These are phyloP conservation scores for Silene uniflora DNA, from an alignment of 148 eudicot genomes.

Conservation along the genomic window DNA sequence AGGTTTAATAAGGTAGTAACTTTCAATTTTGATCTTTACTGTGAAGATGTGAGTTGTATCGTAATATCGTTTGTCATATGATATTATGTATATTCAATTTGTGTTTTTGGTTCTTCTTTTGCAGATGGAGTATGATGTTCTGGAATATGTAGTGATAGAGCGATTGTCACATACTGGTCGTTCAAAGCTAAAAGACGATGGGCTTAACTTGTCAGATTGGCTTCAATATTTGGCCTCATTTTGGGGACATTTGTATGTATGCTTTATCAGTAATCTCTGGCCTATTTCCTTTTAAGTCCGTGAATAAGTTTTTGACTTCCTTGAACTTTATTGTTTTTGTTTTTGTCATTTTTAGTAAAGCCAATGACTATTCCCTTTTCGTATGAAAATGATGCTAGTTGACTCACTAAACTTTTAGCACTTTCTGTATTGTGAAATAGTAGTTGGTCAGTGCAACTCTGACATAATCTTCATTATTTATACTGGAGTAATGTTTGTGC, in stretches of 20 bases:
- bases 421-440: slow-evolving; percentile 5
- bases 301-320: background rate
- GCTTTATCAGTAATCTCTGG: slow-evolving; percentile 4
- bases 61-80: background rate
- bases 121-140: slow-evolving; percentile 93
- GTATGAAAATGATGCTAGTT: background rate
- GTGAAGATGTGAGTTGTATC: background rate
- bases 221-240: slow-evolving; percentile 98
- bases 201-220: slow-evolving; percentile 98
- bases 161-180: slow-evolving; percentile 90
- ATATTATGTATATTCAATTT: background rate
- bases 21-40: background rate
- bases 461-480: background rate
- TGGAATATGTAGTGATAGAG: slow-evolving; percentile 97
- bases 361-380: background rate
- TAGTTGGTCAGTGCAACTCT: background rate
- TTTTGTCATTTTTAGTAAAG: background rate
- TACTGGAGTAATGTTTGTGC: background rate
- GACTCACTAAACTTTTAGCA: background rate
- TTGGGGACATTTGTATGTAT: slow-evolving; percentile 98
- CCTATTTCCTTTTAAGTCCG: background rate
- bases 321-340: slow-evolving; percentile 5
- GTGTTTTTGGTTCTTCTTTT: slow-evolving; percentile 7
- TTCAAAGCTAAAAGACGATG: slow-evolving; percentile 92
- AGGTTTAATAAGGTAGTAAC: no score